A percentile compares a stretch with the other conserved stretches of the same genome.
These are phyloP conservation scores for Scheffersomyces lignicola DNA, from an alignment of 1,139 yeast genomes.

Conservation along the genomic window DNA sequence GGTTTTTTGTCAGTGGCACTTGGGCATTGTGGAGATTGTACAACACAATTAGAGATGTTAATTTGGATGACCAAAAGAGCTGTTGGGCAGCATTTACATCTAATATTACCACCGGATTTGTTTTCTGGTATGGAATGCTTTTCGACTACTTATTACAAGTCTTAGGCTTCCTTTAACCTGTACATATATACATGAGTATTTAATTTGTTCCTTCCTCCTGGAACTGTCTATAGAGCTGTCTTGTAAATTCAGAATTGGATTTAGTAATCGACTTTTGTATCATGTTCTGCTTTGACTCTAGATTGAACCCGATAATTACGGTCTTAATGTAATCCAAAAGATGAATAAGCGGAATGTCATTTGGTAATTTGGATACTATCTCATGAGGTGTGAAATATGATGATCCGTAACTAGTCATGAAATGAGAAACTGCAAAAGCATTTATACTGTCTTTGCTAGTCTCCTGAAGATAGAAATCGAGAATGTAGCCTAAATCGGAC, in stretches of 20 bases:
- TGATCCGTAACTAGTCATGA: slow-evolving; percentile 24
- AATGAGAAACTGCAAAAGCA: slow-evolving; percentile 29
- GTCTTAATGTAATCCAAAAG: slow-evolving; percentile 27
- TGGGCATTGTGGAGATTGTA: slow-evolving; percentile 69
- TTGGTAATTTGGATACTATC: slow-evolving; percentile 16
- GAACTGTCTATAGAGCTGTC: slow-evolving; percentile 13
- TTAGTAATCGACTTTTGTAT: slow-evolving; percentile 30
- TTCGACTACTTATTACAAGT: slow-evolving; percentile 65
- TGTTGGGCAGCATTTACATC: slow-evolving; percentile 82
- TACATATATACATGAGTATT: neutral
- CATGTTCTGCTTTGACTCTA: slow-evolving; percentile 18
- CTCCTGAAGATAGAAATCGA: slow-evolving; percentile 21
- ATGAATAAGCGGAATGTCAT: slow-evolving; percentile 28
- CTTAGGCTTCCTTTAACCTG: slow-evolving; percentile 25
- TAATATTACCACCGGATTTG: slow-evolving; percentile 80
- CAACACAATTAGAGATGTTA: slow-evolving; percentile 66
- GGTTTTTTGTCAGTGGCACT: slow-evolving; percentile 66
- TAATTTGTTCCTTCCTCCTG: neutral
- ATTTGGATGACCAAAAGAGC: slow-evolving; percentile 72
- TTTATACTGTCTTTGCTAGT: slow-evolving; percentile 13
- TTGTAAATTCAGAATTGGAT: slow-evolving; percentile 25
- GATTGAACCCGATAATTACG: slow-evolving; percentile 22
- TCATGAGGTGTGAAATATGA: slow-evolving; percentile 23
- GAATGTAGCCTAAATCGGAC: slow-evolving; percentile 12
- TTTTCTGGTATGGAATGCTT: slow-evolving; percentile 73